These are phyloP conservation scores for Alloteropsis semialata DNA, from an alignment of 176 grass and related monocot genomes.

Conservation along the genomic window DNA sequence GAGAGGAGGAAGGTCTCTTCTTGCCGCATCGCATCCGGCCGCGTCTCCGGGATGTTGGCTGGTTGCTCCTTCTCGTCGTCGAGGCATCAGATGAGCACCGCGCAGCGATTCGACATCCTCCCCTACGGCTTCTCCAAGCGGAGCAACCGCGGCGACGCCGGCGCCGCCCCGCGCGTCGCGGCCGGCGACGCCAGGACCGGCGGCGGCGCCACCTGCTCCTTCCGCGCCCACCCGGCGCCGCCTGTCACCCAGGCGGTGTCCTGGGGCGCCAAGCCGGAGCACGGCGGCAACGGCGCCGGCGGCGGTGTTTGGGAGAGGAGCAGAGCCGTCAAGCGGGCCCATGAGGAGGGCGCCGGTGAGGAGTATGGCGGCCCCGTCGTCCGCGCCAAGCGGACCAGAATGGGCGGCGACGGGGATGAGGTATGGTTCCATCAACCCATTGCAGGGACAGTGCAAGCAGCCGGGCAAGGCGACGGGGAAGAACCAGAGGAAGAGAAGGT, in stretches of 20 bases:
- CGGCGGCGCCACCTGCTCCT: conserved; percentile 47
- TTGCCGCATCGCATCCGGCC: conserved; percentile 11
- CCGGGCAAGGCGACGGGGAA: conserved; percentile 18
- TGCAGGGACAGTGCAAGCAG: conserved; percentile 41
- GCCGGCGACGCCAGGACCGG: conserved; percentile 37
- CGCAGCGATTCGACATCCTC: conserved; percentile 70
- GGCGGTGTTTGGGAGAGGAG: conserved; percentile 33
- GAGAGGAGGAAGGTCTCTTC: conserved; percentile 9
- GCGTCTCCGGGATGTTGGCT: conserved; percentile 83
- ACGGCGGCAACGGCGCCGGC: conserved; percentile 16
- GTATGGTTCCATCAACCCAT: conserved; percentile 87
- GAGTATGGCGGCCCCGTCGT: conserved; percentile 47
- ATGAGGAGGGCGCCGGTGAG: conserved; percentile 46
- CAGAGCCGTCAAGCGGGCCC: conserved; percentile 63
- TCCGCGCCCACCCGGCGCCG: conserved; percentile 54
- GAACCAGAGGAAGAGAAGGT: conserved; percentile 65
- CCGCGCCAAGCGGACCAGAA: conserved; percentile 72
- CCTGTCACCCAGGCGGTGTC: conserved; percentile 51
- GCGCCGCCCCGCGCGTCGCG: conserved; percentile 43
- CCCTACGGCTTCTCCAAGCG: conserved; percentile 83
- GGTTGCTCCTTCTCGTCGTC: conserved; percentile 82
- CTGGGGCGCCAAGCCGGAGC: conserved; percentile 50
- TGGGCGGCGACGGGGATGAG: conserved; percentile 45
- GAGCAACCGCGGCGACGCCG: conserved; percentile 18
- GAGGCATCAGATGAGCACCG: conserved; percentile 90